Evolutionary conservation across 2,329 filamentous ascomycete genomes (phyloP), one percentile per base, ranked within the genome.

Genomic region (Fusarium sp.): DNA sequence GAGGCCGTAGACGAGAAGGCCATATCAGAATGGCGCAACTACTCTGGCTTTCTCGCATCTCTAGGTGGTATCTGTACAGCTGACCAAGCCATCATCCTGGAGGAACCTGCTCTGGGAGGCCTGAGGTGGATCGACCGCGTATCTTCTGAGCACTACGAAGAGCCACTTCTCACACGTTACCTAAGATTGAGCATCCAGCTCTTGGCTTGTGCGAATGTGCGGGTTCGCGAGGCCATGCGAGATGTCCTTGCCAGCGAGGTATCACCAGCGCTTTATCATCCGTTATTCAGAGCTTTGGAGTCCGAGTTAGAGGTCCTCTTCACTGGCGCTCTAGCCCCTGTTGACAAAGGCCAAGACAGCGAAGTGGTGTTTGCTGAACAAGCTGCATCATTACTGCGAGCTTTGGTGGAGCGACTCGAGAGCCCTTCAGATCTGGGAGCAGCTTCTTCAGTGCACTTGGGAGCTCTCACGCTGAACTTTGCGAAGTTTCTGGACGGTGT

Each of bases 301-400:
- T 84, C 86, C 2, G 90, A 92, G 76, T 84, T 92, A 3, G 89
- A 90, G 52, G 83, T 88, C 6, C 82, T 92, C 7, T 90, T 91
- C 71, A 86, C 88, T 1, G 87, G 87, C 10, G 85, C 85, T 2
- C 80, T 86, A 23, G 86, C 84, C 68, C 82, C 84, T 2, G 81
- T 84, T 6, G 83, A 85, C 40, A 86, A 85, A 60, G 86, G 83
- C 31, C 85, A 85, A 39, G 89, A 91, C 43, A 86, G 85, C 54
- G 88, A 91, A 65, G 86, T 91, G 23, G 81, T 90, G 1, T 92
- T 92, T 77, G 89, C 89, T 7, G 90, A 92, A 73, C 90, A 92
- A 76, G 87, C 89, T 8, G 88, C 89, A 6, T 89, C 89, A 4
- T 82, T 92, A 27, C 78, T 92, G 37, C 89, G 87, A 61, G 87